Evolutionary conservation across 192 early-diverging fungal species (phyloP).

Genomic region (Mortierella hygrophila): DNA sequence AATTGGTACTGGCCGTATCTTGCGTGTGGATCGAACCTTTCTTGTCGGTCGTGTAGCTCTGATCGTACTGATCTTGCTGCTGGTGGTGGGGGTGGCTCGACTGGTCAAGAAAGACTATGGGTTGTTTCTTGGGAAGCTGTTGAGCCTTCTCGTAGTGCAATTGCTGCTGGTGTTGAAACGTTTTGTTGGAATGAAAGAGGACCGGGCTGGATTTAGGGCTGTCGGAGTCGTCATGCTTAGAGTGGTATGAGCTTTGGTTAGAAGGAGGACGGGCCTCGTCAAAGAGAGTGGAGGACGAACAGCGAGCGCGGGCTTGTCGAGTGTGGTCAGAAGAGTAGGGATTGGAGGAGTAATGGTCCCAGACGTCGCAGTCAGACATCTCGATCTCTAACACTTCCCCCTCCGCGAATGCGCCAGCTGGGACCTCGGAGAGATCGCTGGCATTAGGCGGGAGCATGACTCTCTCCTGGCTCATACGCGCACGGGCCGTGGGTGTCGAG

Average conservation of each 20-base stretch:
- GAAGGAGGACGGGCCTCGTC: constrained; percentile 36
- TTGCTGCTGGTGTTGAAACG: constrained; percentile 14
- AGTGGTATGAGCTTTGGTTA: constrained; percentile 1
- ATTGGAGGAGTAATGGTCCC: constrained; percentile 13
- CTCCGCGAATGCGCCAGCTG: constrained; percentile 35
- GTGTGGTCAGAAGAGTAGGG: constrained; percentile 4
- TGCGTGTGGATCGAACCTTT: background rate
- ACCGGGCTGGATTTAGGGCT: constrained; percentile 11
- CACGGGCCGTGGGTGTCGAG: constrained; percentile 13
- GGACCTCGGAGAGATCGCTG: constrained; percentile 46
- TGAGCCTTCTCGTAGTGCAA: constrained; percentile 4
- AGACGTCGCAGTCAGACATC: background rate
- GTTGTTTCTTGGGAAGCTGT: constrained; percentile 7
- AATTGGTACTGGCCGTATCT: constrained; percentile 19
- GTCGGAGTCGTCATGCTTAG: constrained; percentile 9
- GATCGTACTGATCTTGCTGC: background rate
- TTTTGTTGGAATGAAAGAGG: background rate
- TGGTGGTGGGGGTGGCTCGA: background rate
- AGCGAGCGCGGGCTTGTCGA: constrained; percentile 30
- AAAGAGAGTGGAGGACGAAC: constrained; percentile 51
- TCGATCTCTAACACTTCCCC: constrained; percentile 34
- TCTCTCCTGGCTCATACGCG: constrained; percentile 12
- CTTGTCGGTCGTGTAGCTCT: background rate
- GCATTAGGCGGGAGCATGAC: constrained; percentile 21
- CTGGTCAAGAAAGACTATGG: constrained; percentile 20